Base-by-base conservation (phyloP, 2,329 filamentous ascomycete species). In the Ophiostoma ulmi region DNA sequence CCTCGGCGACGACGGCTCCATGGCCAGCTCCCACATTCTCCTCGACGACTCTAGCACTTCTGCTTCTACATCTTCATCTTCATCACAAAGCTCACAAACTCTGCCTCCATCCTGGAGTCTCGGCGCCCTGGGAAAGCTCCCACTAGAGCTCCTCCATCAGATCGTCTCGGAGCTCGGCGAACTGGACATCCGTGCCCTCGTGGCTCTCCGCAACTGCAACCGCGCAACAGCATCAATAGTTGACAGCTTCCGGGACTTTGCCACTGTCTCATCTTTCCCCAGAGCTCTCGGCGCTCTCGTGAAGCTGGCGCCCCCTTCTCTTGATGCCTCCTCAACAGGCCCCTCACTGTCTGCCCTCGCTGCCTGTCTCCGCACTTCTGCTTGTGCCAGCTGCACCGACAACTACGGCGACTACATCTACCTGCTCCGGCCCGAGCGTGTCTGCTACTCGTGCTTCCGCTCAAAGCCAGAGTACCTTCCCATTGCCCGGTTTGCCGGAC, bases 391-490 rank as follows among this genome's bases (percentile, higher is more conserved):
- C 69, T 74, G 73, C 35, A 38, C 44, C 38, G 35, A 64, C 39
- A 41, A 55, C 69, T 71, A 70, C 14, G 73, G 73, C 67, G 73
- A 74, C 73, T 72, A 41, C 72, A 67, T 74, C 61, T 74, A 74
- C 70, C 70, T 74, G 14, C 68, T 74, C 20, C 38, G 67, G 6
- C 72, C 73, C 14, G 73, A 74, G 35, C 73, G 73, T 38, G 68
- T 74, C 3, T 74, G 73, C 71, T 74, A 74, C 66, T 5, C 70
- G 1, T 74, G 73, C 71, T 73, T 74, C 72, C 73, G 73, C 20
- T 67, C 71, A 7, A 70, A 68, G 36, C 71, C 71, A 39, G 73
- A 72, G 48, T 74, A 74, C 68, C 70, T 74, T 5, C 73, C 73
- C 10, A 70, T 72, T 3, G 67, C 70, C 7, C 70, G 52, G 13